Evolutionary conservation across 2,329 filamentous ascomycete species (phyloP).

Genomic region (Sporothrix globosa): DNA sequence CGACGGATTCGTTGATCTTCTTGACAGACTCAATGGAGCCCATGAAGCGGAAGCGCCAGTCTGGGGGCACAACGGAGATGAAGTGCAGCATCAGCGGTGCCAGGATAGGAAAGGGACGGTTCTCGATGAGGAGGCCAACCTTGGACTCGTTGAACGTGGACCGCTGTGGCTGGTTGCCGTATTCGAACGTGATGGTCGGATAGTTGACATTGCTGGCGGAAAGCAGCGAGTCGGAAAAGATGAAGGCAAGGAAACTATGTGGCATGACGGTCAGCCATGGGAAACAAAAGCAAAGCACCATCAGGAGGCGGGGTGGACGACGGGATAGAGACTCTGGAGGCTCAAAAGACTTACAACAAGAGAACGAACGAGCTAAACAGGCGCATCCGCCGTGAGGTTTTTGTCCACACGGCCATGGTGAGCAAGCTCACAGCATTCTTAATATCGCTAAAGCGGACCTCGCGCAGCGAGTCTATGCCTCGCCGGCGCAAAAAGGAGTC

Average conservation of each 20-base stretch:
- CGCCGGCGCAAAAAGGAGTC: constrained; percentile 31
- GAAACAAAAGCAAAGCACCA: background rate
- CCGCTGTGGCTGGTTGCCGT: constrained; percentile 40
- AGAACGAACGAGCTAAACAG: constrained; percentile 41
- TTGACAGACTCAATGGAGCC: constrained; percentile 53
- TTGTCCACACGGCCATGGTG: constrained; percentile 41
- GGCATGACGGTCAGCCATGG: background rate
- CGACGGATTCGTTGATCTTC: constrained; percentile 50
- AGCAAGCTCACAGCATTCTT: constrained; percentile 33
- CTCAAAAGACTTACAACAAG: constrained; percentile 41
- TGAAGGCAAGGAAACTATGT: constrained; percentile 18
- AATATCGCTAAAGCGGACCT: constrained; percentile 29
- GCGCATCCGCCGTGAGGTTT: constrained; percentile 45
- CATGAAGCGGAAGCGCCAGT: constrained; percentile 63
- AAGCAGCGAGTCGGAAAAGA: constrained; percentile 32
- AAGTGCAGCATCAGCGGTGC: constrained; percentile 60
- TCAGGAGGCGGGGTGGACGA: background rate
- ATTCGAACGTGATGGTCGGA: constrained; percentile 44
- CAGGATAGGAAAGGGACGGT: constrained; percentile 53
- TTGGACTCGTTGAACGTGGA: constrained; percentile 54
- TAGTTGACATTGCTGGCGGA: constrained; percentile 36
- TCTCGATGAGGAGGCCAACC: constrained; percentile 60
- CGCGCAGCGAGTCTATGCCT: constrained; percentile 33
- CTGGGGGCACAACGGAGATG: constrained; percentile 58
- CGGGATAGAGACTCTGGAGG: background rate